Conservation (phyloP, 2,329 filamentous ascomycete genomes). For the Stachybotrys echinatus region DNA sequence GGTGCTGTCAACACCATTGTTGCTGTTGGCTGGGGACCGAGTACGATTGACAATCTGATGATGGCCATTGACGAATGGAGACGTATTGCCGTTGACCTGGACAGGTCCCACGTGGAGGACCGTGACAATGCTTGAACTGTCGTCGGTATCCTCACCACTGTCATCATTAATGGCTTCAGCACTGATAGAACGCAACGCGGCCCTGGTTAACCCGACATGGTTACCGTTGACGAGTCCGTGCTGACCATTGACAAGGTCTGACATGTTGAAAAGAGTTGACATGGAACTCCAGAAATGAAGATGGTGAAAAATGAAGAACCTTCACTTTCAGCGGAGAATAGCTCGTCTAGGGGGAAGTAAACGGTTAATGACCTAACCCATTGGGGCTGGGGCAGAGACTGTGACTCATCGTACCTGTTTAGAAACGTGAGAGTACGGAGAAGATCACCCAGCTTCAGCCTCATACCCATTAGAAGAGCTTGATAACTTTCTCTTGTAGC, state of each 20-base stretch:
- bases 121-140: not conserved
- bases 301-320: not conserved
- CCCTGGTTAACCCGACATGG: too few relatives aligned
- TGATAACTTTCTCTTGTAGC: too few relatives aligned
- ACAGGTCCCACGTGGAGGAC: too few relatives aligned
- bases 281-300: not conserved
- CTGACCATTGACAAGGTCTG: not conserved
- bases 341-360: not conserved
- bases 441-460: too few relatives aligned
- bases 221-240: not conserved
- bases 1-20: too few relatives aligned
- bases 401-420: not conserved
- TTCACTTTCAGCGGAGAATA: not conserved
- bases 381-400: not conserved
- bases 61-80: not conserved
- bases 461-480: too few relatives aligned
- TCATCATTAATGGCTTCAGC: not conserved
- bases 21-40: not conserved
- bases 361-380: not conserved
- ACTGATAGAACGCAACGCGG: not conserved
- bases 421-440: too few relatives aligned
- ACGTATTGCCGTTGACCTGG: not conserved
- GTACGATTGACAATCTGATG: not conserved
- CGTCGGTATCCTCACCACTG: not conserved
- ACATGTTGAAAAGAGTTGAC: not conserved